A percentile compares a stretch with the other conserved stretches of the same genome.
Evolutionary conservation across 371 early-diverging fungal species (phyloP).

Genomic region (Mortierella sp.): DNA sequence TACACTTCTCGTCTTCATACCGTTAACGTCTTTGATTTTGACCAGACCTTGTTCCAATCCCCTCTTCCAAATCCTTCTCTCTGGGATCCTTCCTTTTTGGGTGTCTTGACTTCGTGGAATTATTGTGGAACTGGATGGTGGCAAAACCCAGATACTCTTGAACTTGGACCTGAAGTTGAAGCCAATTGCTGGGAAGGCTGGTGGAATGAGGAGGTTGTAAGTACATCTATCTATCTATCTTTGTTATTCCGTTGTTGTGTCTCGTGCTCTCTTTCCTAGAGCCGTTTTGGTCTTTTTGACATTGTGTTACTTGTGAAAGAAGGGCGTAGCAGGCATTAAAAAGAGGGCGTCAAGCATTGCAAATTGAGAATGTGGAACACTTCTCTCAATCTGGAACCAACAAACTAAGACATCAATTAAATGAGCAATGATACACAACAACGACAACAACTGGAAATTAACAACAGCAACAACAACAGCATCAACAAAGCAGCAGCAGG

Average conservation of each 20-base stretch:
- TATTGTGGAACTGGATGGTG: conserved; percentile 74
- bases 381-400: no score
- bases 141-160: conserved; percentile 73
- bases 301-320: not conserved
- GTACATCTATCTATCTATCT: conserved; percentile 2
- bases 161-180: conserved; percentile 43
- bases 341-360: no score
- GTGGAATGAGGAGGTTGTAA: conserved; percentile 56
- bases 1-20: conserved; percentile 27
- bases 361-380: no score
- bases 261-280: not conserved
- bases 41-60: conserved; percentile 81
- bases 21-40: conserved; percentile 77
- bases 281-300: not conserved
- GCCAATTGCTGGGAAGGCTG: conserved; percentile 42
- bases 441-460: no score
- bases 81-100: conserved; percentile 70
- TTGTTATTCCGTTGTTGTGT: no score
- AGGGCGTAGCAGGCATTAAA: no score
- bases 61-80: conserved; percentile 76
- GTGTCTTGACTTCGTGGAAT: conserved; percentile 68
- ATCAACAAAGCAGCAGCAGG: no score
- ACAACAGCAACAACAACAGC: no score
- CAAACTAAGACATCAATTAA: no score
- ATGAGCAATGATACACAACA: no score